phyloP scores from a whole-genome alignment of 75 land plant species.

The Cryptomeria japonica region DNA sequence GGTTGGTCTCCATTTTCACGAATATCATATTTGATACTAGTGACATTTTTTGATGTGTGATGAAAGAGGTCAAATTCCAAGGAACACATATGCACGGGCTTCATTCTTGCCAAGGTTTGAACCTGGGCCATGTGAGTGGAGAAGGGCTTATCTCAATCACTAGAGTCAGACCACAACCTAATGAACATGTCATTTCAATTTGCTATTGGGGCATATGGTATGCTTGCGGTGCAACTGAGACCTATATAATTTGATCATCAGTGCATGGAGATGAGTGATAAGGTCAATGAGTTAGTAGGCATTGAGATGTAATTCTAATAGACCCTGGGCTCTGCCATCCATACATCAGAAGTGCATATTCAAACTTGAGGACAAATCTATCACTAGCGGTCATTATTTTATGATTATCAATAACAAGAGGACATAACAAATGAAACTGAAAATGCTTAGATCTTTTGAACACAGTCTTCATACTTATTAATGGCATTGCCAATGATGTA shows the following conservation, averaged over 20 bases:
- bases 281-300: background rate
- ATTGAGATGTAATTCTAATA: background rate
- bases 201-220: background rate
- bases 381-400: background rate
- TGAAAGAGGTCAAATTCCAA: background rate
- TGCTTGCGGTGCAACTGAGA: background rate
- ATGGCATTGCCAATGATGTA: background rate
- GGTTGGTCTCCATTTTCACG: background rate
- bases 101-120: background rate
- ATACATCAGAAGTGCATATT: background rate
- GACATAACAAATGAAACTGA: background rate
- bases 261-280: background rate
- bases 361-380: background rate
- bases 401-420: background rate
- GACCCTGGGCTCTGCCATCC: background rate
- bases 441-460: background rate
- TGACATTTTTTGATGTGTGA: too few species aligned
- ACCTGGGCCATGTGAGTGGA: background rate
- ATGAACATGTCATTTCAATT: background rate
- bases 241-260: background rate
- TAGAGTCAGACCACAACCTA: background rate
- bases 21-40: background rate
- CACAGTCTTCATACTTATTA: background rate
- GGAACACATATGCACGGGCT: background rate
- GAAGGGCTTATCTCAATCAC: background rate